phyloP scores from a whole-genome alignment of 345 rosid species.

The Pseudoturritis turrita region DNA sequence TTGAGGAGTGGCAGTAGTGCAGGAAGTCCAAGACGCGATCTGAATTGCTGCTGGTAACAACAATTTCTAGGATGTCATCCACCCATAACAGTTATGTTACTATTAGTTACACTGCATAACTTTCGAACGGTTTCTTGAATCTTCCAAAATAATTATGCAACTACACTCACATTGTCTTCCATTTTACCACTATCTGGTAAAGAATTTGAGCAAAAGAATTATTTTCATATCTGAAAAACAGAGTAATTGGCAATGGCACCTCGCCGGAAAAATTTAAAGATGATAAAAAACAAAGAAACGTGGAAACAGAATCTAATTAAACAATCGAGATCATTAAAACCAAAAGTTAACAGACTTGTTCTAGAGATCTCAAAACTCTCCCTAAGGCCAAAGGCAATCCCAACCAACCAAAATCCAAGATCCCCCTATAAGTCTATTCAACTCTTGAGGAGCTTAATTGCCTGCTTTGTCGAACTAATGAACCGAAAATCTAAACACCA shows the following conservation, averaged over 20 bases:
- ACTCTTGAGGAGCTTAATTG: too few species aligned
- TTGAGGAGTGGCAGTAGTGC: conserved; percentile 76
- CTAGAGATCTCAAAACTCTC: not conserved
- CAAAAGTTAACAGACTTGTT: not conserved
- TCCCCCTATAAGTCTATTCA: not conserved
- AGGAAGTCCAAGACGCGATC: conserved; percentile 67
- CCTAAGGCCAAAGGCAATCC: not conserved
- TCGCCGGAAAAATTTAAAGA: not conserved
- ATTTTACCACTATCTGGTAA: conserved; percentile 42
- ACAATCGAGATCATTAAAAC: not conserved
- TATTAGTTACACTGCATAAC: conserved; percentile 40
- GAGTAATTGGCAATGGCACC: not conserved
- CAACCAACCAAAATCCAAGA: not conserved
- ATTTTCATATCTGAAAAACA: not conserved
- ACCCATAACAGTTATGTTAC: conserved; percentile 60
- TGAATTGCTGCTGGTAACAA: conserved; percentile 51
- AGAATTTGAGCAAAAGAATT: conserved; percentile 3
- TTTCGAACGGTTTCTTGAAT: conserved; percentile 40
- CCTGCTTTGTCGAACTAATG: too few species aligned
- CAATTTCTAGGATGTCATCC: conserved; percentile 85
- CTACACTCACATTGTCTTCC: conserved; percentile 36
- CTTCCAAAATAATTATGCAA: conserved; percentile 49
- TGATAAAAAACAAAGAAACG: not conserved
- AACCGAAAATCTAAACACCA: too few species aligned
- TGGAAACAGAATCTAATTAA: not conserved